phyloP scores from a whole-genome alignment of 2,329 filamentous ascomycete genomes.

The Cytospora mali region DNA sequence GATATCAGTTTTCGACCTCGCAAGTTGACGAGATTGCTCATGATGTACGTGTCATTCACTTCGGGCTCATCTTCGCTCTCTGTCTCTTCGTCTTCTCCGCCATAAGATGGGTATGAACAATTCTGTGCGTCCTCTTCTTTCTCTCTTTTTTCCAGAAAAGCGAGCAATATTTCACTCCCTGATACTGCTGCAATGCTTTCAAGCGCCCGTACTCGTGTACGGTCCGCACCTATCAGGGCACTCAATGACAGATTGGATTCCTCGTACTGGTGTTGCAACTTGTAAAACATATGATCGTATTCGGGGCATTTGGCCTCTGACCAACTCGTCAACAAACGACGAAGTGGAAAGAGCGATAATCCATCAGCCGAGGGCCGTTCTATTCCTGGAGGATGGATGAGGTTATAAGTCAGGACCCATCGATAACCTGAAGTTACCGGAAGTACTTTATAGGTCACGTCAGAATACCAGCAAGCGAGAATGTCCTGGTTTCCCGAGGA shows the following conservation, averaged over 20 bases:
- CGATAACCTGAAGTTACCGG: slow-evolving; percentile 51
- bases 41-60: neutral
- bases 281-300: neutral
- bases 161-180: neutral
- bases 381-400: slow-evolving; percentile 36
- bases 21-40: neutral
- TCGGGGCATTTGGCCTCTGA: neutral
- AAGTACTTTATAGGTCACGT: slow-evolving; percentile 55
- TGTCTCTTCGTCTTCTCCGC: neutral
- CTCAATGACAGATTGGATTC: neutral
- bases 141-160: neutral
- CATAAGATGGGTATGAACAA: neutral
- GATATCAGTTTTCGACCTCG: neutral
- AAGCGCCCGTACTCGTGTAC: neutral
- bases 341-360: neutral
- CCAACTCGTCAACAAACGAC: neutral
- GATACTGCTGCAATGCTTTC: neutral
- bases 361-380: slow-evolving; percentile 32
- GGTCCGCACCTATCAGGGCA: neutral
- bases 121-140: neutral
- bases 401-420: slow-evolving; percentile 56
- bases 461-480: slow-evolving; percentile 49
- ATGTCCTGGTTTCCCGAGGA: slow-evolving; percentile 38
- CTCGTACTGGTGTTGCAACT: neutral
- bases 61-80: neutral